Evolutionary conservation across 192 early-diverging fungal species (phyloP).

Genomic region (Backusella tarrabulga): DNA sequence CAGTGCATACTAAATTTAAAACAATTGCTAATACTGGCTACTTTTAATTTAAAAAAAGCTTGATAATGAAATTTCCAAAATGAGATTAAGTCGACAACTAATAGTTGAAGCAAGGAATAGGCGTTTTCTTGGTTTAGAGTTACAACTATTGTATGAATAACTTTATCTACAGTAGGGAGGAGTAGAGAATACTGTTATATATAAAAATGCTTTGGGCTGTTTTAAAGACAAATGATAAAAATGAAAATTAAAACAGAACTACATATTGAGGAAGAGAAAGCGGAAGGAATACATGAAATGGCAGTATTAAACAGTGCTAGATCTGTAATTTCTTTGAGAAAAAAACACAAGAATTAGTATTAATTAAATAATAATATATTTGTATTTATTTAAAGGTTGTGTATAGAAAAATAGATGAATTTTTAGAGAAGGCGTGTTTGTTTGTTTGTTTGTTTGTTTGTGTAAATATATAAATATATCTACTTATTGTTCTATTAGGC

Average conservation of each 20-base stretch:
- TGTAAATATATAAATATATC: neutral
- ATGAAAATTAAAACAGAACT: constrained; percentile 4
- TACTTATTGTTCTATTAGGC: neutral
- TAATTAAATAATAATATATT: neutral
- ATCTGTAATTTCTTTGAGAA: neutral
- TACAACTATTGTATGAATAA: too few species aligned
- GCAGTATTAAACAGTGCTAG: neutral
- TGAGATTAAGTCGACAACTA: neutral
- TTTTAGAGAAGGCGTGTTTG: neutral
- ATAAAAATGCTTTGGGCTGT: neutral
- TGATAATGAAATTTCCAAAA: neutral
- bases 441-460: neutral
- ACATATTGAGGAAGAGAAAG: neutral
- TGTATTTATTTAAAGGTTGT: neutral
- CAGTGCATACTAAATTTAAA: neutral
- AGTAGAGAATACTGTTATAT: neutral
- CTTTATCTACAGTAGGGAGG: neutral
- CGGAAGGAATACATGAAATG: neutral
- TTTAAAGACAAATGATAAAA: neutral
- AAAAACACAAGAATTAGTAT: neutral
- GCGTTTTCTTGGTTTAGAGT: neutral
- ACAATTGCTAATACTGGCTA: neutral
- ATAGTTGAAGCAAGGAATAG: neutral
- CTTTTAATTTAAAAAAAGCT: neutral
- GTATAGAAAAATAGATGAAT: neutral